Percentiles rank a stretch among this genome's conserved stretches.
These are phyloP conservation scores for Geotrichum carabidarum DNA, from an alignment of 1,139 yeast genomes.

Conservation along the genomic window DNA sequence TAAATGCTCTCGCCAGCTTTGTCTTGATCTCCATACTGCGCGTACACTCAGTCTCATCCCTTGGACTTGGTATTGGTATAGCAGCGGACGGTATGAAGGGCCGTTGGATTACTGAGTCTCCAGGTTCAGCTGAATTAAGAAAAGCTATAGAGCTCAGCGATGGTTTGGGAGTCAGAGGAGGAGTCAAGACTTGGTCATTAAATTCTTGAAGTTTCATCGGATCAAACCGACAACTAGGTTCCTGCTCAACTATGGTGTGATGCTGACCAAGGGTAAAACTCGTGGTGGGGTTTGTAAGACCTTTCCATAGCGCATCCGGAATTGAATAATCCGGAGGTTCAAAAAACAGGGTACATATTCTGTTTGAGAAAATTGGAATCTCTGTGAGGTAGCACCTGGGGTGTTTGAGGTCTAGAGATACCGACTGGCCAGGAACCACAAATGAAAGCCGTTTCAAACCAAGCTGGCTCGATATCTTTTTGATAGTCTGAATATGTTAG, in stretches of 20 bases:
- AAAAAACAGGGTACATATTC: neutral
- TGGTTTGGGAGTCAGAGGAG: too few relatives aligned
- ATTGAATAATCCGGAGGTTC: neutral
- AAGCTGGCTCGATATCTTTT: too few relatives aligned
- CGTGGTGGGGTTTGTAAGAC: neutral
- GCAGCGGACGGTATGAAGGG: conserved; percentile 6
- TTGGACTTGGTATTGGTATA: neutral
- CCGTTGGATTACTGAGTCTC: neutral
- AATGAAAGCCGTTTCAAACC: neutral
- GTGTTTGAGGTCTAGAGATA: neutral
- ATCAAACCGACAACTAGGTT: too few relatives aligned
- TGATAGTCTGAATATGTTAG: too few relatives aligned
- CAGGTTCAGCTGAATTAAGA: too few relatives aligned
- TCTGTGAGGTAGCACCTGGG: neutral
- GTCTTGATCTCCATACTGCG: conserved; percentile 1
- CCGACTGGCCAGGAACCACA: neutral
- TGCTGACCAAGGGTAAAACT: too few relatives aligned
- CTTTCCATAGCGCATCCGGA: neutral
- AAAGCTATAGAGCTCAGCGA: too few relatives aligned
- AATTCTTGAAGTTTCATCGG: too few relatives aligned
- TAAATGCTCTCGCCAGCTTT: conserved; percentile 1
- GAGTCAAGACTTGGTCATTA: too few relatives aligned
- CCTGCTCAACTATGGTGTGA: too few relatives aligned
- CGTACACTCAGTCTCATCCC: neutral
- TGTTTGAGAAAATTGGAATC: neutral